Conservation (phyloP, 371 early-diverging fungal species). For the Mortierella sp. region DNA sequence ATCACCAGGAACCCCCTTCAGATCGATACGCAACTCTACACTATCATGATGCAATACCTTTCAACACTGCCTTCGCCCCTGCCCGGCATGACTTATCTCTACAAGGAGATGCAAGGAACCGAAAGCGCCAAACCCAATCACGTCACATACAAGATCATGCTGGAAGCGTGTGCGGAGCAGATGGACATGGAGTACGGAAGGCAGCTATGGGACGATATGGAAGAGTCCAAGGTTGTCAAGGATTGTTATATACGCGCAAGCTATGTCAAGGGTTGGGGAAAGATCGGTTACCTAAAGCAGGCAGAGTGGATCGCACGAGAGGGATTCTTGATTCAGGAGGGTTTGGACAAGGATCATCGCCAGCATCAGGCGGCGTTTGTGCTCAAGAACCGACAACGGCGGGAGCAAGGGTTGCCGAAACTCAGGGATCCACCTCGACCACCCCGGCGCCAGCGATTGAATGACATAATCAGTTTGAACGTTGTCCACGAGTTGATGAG, state of each 20-base stretch:
- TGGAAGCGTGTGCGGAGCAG: conserved; percentile 55
- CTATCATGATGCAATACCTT: conserved; percentile 58
- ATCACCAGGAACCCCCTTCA: conserved; percentile 32
- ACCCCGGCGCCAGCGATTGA: conserved; percentile 11
- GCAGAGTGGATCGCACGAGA: conserved; percentile 36
- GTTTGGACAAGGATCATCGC: background rate
- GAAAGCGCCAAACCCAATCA: conserved; percentile 34
- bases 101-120: conserved; percentile 38
- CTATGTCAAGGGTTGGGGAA: conserved; percentile 52
- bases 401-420: background rate
- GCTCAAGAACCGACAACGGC: background rate
- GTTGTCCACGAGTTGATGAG: conserved; percentile 50
- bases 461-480: conserved; percentile 23
- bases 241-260: conserved; percentile 40
- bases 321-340: conserved; percentile 25
- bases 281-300: conserved; percentile 24
- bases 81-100: conserved; percentile 50
- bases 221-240: conserved; percentile 4
- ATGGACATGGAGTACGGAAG: conserved; percentile 48
- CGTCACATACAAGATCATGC: conserved; percentile 45
- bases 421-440: background rate
- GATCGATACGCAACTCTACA: conserved; percentile 46
- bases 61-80: conserved; percentile 54
- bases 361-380: conserved; percentile 5
- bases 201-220: conserved; percentile 41